Base-by-base conservation (phyloP, 148 eudicot species). In the Heliosperma pusillum region DNA sequence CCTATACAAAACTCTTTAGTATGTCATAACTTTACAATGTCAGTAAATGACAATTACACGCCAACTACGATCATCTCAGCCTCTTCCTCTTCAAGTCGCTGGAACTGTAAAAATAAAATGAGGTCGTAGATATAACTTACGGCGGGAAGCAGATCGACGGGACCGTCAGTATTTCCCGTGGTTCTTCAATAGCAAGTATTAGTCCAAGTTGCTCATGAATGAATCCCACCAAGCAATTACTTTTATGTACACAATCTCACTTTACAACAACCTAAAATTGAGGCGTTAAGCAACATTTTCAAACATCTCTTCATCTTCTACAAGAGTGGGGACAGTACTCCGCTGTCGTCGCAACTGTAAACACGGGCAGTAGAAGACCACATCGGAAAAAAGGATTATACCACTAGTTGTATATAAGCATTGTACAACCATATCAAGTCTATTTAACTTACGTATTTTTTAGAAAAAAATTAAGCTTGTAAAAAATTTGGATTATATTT, bases 301-400 rank as follows among this genome's bases (percentile, higher is more conserved):
- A 73, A 79, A 79, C 79, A 80, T 70, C 33, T 84, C 87, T 66
- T 78, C 84, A 52, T 85, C 82, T 60, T 81, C 97, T 69, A 85
- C 90, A 74, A 42, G 87, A 29, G 77, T 65, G 42, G 89, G 82
- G 45, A 74, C 81, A 64, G 77, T 77, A 84, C 85, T 82, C 69
- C 87, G 80, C 79, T 81, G 89, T 78, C 83, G 86, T 80, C 90
- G 89, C 82, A 94, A 80, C 98, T 91, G 81, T 19, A 77, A 77
- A 52, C 24, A 69, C 29, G 30, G 36, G 3, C 68, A 58, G 29
- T 50, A 74, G 21, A 57, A 47, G 16, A 17, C 80, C 64, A 45
- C 11, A 50, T 74, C n/a, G n/a, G n/a, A n/a, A n/a, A n/a, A n/a
- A n/a, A n/a, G n/a, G n/a, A n/a, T n/a, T n/a, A n/a, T n/a, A n/a